These are phyloP conservation scores for Leersia perrieri DNA, from an alignment of 176 grass and related monocot genomes.

Conservation along the genomic window DNA sequence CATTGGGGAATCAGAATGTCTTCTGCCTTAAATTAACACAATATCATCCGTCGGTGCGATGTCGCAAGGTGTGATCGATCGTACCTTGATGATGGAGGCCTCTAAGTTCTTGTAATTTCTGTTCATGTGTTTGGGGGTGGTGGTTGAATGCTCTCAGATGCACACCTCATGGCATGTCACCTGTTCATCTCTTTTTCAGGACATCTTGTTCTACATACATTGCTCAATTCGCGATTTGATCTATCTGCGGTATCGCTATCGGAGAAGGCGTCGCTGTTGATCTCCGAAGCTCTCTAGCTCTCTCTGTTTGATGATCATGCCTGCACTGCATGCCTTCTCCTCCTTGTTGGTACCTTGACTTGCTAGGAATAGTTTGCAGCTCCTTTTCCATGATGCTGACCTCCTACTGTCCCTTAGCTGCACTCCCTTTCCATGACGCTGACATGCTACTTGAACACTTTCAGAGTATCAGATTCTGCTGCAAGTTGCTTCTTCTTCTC, in stretches of 20 bases:
- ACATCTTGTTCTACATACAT: slow-evolving; percentile 12
- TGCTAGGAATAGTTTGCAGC: slow-evolving; percentile 39
- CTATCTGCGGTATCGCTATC: background rate
- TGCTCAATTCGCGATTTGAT: background rate
- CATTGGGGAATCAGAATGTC: slow-evolving; percentile 9
- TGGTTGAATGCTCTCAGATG: slow-evolving; percentile 27
- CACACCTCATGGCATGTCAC: slow-evolving; percentile 18
- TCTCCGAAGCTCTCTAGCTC: background rate
- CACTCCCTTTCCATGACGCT: slow-evolving; percentile 16
- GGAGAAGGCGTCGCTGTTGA: slow-evolving; percentile 1
- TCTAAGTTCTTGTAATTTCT: background rate
- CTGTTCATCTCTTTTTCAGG: slow-evolving; percentile 26
- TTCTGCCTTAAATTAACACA: slow-evolving; percentile 4
- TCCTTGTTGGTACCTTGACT: slow-evolving; percentile 25
- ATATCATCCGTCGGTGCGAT: slow-evolving; percentile 28
- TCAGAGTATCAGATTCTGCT: slow-evolving; percentile 22
- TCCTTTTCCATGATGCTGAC: slow-evolving; percentile 38
- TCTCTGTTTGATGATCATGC: slow-evolving; percentile 12
- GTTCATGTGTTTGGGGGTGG: background rate
- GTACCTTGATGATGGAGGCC: background rate
- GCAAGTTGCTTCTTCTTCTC: slow-evolving; percentile 18
- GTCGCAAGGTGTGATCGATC: background rate
- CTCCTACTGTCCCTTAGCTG: slow-evolving; percentile 30
- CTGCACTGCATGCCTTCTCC: slow-evolving; percentile 10
- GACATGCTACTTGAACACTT: slow-evolving; percentile 38